A percentile compares a stretch with the other conserved stretches of the same genome.
phyloP scores from a whole-genome alignment of 257 asterid genomes.

The Fraxinus cuspidata region DNA sequence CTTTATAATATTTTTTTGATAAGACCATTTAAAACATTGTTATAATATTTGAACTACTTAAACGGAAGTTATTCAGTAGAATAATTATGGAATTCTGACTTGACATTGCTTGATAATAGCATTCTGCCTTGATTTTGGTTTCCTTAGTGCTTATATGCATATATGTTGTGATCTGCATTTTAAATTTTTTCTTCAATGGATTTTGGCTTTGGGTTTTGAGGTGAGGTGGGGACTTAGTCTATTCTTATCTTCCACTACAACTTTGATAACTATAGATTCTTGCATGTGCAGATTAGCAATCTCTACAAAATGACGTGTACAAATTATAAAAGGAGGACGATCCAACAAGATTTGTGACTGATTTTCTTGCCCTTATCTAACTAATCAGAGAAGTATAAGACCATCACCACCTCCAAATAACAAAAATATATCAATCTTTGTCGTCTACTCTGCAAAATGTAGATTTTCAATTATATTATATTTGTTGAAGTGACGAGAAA shows the following conservation, averaged over 20 bases:
- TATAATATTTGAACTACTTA: neutral
- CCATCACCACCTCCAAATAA: too few species aligned
- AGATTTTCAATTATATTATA: neutral
- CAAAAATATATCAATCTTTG: too few species aligned
- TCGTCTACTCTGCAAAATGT: neutral
- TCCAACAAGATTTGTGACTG: too few species aligned
- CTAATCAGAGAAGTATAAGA: too few species aligned
- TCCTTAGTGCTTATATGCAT: neutral
- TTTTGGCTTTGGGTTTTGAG: neutral
- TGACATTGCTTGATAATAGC: neutral
- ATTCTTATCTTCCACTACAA: too few species aligned
- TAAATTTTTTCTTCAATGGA: neutral
- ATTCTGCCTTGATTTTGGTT: neutral
- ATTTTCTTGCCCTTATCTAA: too few species aligned
- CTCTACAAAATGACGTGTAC: too few species aligned
- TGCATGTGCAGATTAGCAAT: too few species aligned
- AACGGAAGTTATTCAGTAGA: neutral
- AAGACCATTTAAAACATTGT: neutral
- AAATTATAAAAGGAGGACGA: too few species aligned
- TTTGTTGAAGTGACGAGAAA: neutral
- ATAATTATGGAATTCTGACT: neutral
- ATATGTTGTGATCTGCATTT: neutral
- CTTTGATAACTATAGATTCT: too few species aligned
- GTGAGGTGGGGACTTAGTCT: too few species aligned
- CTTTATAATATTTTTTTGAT: too few species aligned